Evolutionary conservation across 192 early-diverging fungal species (phyloP).

Genomic region (Linnemannia schmuckeri): DNA sequence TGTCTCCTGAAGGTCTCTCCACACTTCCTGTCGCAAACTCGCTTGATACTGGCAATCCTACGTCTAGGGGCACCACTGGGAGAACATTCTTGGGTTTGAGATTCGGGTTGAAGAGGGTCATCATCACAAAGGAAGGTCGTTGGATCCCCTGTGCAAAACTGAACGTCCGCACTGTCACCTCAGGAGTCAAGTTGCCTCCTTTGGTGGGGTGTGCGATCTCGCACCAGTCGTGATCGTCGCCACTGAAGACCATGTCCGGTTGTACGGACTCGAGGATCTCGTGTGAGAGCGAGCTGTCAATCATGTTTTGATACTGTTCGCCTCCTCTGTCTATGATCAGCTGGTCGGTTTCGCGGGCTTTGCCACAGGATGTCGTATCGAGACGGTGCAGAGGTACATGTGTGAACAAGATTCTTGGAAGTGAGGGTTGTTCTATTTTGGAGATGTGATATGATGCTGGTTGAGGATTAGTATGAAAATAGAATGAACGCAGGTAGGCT

Average conservation of each 20-base stretch:
- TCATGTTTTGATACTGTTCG: constrained; percentile 92
- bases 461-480: background rate
- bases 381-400: constrained; percentile 91
- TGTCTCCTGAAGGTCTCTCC: constrained; percentile 12
- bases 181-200: constrained; percentile 12
- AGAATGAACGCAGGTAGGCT: background rate
- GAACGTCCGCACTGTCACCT: constrained; percentile 73
- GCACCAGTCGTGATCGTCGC: constrained; percentile 97
- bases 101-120: constrained; percentile 34
- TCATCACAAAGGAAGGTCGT: constrained; percentile 65
- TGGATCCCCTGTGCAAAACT: constrained; percentile 77
- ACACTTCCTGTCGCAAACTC: background rate
- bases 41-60: constrained; percentile 67
- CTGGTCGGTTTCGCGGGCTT: constrained; percentile 62
- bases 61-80: constrained; percentile 36
- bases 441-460: too few relatives aligned
- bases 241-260: constrained; percentile 84
- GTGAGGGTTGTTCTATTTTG: constrained; percentile 32
- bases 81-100: constrained; percentile 6
- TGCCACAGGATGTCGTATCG: constrained; percentile 77
- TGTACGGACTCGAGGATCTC: constrained; percentile 70
- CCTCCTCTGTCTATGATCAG: constrained; percentile 74
- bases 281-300: constrained; percentile 67
- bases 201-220: constrained; percentile 61
- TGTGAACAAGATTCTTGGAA: constrained; percentile 79